Conservation (phyloP, 2,329 filamentous ascomycete genomes). For the Corinectria fuckeliana region DNA sequence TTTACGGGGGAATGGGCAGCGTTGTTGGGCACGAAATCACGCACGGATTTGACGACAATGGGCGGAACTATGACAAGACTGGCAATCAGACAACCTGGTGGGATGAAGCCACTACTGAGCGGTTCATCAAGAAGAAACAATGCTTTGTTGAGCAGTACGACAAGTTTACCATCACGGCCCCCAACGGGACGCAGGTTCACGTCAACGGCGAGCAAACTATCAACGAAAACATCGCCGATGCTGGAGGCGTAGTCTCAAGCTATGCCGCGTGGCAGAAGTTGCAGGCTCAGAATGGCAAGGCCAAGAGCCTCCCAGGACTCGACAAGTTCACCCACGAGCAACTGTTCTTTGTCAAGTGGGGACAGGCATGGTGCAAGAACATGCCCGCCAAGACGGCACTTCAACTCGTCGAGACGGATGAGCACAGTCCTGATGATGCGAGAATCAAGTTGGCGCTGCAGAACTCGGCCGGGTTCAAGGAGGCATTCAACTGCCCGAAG, state of each 20-base stretch:
- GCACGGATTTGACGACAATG: conserved; percentile 73
- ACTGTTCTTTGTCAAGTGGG: conserved; percentile 72
- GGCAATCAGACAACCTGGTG: conserved; percentile 73
- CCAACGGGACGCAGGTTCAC: conserved; percentile 61
- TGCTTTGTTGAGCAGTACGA: conserved; percentile 74
- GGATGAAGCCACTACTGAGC: conserved; percentile 63
- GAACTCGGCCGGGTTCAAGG: conserved; percentile 71
- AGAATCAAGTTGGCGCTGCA: conserved; percentile 69
- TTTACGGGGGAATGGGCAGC: conserved; percentile 73
- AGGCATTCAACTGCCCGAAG: conserved; percentile 69
- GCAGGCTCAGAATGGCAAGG: conserved; percentile 54
- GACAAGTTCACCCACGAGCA: conserved; percentile 70
- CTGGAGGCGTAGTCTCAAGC: conserved; percentile 68
- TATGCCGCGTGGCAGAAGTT: conserved; percentile 71
- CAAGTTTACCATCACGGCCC: conserved; percentile 63
- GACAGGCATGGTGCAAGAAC: conserved; percentile 72
- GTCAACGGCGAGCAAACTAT: conserved; percentile 70
- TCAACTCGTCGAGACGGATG: conserved; percentile 65
- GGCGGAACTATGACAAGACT: conserved; percentile 68
- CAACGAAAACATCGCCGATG: conserved; percentile 75
- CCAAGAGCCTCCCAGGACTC: conserved; percentile 64
- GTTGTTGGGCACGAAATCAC: conserved; percentile 73
- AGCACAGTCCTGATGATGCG: conserved; percentile 69
- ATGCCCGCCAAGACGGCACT: conserved; percentile 63
- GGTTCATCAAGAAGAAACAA: conserved; percentile 64